These are phyloP conservation scores for Tetracentron sinense DNA, from an alignment of 164 flowering plant genomes.

Conservation along the genomic window DNA sequence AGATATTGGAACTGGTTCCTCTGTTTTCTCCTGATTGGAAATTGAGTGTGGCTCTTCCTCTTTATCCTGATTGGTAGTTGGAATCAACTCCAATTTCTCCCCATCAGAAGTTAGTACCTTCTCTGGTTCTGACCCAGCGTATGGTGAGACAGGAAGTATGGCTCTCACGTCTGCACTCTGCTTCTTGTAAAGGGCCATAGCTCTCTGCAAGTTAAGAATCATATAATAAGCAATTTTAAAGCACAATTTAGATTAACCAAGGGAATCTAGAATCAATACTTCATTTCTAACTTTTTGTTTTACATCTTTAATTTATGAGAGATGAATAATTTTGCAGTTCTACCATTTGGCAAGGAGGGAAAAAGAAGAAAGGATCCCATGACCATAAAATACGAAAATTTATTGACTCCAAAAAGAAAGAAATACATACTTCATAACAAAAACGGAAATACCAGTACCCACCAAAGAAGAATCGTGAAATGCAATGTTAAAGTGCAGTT, in stretches of 20 bases:
- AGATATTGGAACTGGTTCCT: conserved; percentile 7
- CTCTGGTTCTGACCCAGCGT: conserved; percentile 10
- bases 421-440: no score
- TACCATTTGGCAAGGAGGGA: no score
- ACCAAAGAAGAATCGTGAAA: no score
- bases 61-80: conserved; percentile 11
- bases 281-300: no score
- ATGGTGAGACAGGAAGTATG: neutral
- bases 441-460: no score
- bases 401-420: neutral
- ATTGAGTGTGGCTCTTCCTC: conserved; percentile 14
- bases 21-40: conserved; percentile 5
- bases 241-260: no score
- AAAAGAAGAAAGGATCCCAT: no score
- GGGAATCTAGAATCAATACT: no score
- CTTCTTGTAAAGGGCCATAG: conserved; percentile 64
- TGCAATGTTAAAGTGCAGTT: no score
- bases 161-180: conserved; percentile 28
- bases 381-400: no score
- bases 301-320: no score
- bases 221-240: neutral
- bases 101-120: neutral
- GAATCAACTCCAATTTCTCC: conserved; percentile 4
- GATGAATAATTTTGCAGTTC: no score
- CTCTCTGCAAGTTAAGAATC: conserved; percentile 44